These are phyloP conservation scores for Botrytis paeoniae DNA, from an alignment of 2,329 filamentous ascomycete species.

Conservation along the genomic window DNA sequence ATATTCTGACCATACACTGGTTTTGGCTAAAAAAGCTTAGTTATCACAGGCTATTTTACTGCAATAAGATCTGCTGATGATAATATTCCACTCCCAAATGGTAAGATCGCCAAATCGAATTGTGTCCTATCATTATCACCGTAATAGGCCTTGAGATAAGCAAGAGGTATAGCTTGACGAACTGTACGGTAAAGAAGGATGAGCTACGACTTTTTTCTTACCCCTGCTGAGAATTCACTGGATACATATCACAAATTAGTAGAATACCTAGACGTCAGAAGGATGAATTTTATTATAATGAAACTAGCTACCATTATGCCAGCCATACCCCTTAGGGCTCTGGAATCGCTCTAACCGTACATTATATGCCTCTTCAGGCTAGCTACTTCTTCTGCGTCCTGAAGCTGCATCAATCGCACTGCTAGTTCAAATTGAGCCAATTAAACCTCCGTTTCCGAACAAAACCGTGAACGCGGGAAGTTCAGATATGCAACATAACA, in stretches of 20 bases:
- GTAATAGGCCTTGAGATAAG: background rate
- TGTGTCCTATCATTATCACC: background rate
- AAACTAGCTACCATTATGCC: too few species aligned
- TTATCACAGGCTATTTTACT: background rate
- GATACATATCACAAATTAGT: background rate
- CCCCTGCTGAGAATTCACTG: background rate
- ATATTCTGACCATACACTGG: background rate
- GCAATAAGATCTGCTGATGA: too few species aligned
- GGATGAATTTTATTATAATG: too few species aligned
- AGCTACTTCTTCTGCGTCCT: too few species aligned
- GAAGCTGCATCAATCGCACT: too few species aligned
- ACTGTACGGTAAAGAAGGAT: too few species aligned
- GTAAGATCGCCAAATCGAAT: background rate
- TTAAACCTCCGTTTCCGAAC: rapidly evolving
- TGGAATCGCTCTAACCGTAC: too few species aligned
- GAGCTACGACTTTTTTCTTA: background rate
- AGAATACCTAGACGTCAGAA: too few species aligned
- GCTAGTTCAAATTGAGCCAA: background rate
- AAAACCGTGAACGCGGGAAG: background rate
- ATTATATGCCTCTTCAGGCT: too few species aligned
- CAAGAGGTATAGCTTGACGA: background rate
- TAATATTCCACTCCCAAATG: too few species aligned
- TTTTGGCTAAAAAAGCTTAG: background rate
- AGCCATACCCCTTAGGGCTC: too few species aligned
- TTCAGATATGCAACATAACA: background rate